Evolutionary conservation across 1,284 basidiomycete genomes (phyloP), one percentile per base, ranked within the genome.

Genomic region (Cryptococcus sp.): DNA sequence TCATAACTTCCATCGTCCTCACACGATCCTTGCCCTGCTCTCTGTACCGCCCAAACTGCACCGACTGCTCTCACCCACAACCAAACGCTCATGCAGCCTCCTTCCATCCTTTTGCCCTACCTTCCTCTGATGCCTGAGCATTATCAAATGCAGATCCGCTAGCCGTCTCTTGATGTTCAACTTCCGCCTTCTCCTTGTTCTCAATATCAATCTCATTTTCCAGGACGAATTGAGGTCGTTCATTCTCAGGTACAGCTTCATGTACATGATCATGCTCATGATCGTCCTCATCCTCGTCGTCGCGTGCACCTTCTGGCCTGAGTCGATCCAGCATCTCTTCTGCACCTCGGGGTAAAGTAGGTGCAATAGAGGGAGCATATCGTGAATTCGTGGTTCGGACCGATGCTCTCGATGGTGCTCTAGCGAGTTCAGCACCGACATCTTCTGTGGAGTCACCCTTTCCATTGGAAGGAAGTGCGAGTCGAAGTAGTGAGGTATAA

Each of bases 401-500:
- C 2, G 61, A 62, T 21, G 62, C 59, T 24, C 63, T 44, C 18
- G 61, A 64, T 3, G 62, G 59, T 16, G 64, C 55, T 32, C 67
- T 57, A 61, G 60, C 45, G 59, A 60, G 50, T 50, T 57, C 16
- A 52, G 58, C 53, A 10, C 34, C 34, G 19, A n/a, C 11, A 9
- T 41, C 39, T 9, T 10, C 14, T 19, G 11, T 7, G 11, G 11
- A 14, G 14, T 41, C 39, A 19, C 9, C 39, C 24, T 52, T 53
- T 14, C 58, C 57, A 49, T 72, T 63, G 1, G 86, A 80, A 2
- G 81, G 79, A 1, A 88, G 87, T 4, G 88, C 88, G 48, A 93
- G 85, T 34, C 90, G 82, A 23, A 93, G 76, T 31, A 92, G 78
- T 1, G 88, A 91, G 0, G 88, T 91, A 66, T 93, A 93, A 1